Evolutionary conservation across 1,284 basidiomycete genomes (phyloP), one percentile per base, ranked within the genome.

Genomic region (Apiotrichum porosum): DNA sequence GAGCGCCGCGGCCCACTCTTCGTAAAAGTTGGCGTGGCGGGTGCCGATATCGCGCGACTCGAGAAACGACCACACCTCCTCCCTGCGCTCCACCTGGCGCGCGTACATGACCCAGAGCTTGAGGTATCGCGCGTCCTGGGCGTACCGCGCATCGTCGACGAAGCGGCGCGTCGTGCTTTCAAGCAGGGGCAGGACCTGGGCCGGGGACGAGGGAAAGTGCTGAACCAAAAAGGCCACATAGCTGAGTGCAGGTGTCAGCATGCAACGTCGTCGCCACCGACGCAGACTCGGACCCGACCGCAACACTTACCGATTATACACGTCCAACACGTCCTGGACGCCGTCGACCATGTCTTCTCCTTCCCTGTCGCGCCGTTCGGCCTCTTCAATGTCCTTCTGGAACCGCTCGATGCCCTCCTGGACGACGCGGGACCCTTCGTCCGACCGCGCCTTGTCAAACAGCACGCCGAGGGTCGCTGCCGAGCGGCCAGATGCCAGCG

Each of bases 61-160:
- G 44, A 94, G 73, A 66, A 85, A 85, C 23, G 81, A 76, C 72
- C 85, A 90, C 50, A 90, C 80, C 62, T 88, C 79, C 75, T 81
- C 60, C 33, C 73, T 40, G 44, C 71, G 47, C 50, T 78, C 76
- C 35, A 86, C 79, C 56, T 82, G 79, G 39, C 80, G 79, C 2
- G 88, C 83, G 66, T 91, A 91, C 51, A 85, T 76, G 15, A 83
- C 81, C 92, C 92, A 95, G 26, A 94, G 73, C 68, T 86, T 87
- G 40, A 97, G 79, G 71, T 97, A 95, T 33, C 93, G 80, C 45
- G 87, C 73, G 75, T 97, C 93, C 54, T 84, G 83, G 62, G 82
- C 82, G 74, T 94, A 97, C 23, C 83, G 76, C 28, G 80, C 76
- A 62, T 93, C 88, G 22, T 82, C 79, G 51, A 85, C 81, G 68